These are phyloP conservation scores for Geotrichum candidum DNA, from an alignment of 1,139 yeast species.

Conservation along the genomic window DNA sequence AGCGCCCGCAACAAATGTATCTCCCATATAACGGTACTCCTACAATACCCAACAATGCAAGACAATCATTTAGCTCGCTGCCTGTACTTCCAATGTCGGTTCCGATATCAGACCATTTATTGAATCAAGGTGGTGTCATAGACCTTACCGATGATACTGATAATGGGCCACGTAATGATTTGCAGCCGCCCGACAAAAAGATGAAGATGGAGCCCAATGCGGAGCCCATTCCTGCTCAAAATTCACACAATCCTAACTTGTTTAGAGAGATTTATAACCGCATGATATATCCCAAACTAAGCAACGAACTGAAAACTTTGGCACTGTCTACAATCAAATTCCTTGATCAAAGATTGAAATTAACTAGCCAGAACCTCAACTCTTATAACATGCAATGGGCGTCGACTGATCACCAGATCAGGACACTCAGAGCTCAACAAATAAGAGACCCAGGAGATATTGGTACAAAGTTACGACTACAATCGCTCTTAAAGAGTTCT, in stretches of 20 bases:
- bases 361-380: not conserved
- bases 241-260: not conserved
- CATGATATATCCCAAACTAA: slow-evolving; percentile 4
- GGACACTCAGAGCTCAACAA: not conserved
- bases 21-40: not conserved
- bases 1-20: not conserved
- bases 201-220: not conserved
- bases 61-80: not conserved
- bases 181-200: not conserved
- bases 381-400: not conserved
- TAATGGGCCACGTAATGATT: not conserved
- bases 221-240: not conserved
- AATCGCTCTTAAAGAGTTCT: not conserved
- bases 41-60: not conserved
- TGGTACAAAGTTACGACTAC: not conserved
- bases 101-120: not conserved
- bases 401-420: not conserved
- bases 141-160: slow-evolving; percentile 9
- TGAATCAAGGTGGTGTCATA: not conserved
- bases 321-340: not conserved
- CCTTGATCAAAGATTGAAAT: not conserved
- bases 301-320: not conserved
- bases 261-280: slow-evolving; percentile 1
- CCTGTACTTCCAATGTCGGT: not conserved
- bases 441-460: not conserved